Evolutionary conservation across 2,329 filamentous ascomycete species (phyloP).

Genomic region (Trichoderma koningiopsis): DNA sequence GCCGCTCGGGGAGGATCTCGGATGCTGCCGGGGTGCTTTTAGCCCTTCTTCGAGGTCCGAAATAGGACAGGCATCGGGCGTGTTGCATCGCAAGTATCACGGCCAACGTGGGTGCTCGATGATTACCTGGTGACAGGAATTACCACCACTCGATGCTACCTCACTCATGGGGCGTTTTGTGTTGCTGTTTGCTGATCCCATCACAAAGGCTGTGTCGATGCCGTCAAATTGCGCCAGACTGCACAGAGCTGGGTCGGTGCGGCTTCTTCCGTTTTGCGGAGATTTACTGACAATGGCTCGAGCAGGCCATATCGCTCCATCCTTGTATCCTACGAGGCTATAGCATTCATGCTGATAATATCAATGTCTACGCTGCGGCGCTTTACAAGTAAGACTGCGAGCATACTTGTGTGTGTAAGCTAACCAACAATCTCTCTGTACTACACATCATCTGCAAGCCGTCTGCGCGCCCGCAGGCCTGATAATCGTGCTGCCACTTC

Average conservation of each 20-base stretch:
- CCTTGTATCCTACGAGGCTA: background rate
- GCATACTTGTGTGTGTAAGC: background rate
- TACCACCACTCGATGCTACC: background rate
- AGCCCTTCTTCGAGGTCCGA: background rate
- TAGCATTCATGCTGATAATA: background rate
- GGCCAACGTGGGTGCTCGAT: background rate
- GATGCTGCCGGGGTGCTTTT: conserved; percentile 21
- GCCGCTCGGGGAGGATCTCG: conserved; percentile 23
- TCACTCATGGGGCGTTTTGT: background rate
- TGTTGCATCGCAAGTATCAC: background rate
- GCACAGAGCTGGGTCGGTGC: background rate
- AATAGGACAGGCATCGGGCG: background rate
- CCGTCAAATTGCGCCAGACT: background rate
- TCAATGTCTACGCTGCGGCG: background rate
- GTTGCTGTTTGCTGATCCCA: background rate
- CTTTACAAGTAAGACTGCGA: background rate
- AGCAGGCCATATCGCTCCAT: background rate
- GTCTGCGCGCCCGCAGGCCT: conserved; percentile 17
- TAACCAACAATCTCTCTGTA: background rate
- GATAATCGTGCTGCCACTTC: background rate
- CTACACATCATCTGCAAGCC: background rate
- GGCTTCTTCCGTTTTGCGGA: background rate
- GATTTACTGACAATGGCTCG: background rate
- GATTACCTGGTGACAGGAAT: background rate
- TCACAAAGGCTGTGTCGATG: background rate